phyloP scores from a whole-genome alignment of 306 rosid species.

The Begonia peltatifolia region DNA sequence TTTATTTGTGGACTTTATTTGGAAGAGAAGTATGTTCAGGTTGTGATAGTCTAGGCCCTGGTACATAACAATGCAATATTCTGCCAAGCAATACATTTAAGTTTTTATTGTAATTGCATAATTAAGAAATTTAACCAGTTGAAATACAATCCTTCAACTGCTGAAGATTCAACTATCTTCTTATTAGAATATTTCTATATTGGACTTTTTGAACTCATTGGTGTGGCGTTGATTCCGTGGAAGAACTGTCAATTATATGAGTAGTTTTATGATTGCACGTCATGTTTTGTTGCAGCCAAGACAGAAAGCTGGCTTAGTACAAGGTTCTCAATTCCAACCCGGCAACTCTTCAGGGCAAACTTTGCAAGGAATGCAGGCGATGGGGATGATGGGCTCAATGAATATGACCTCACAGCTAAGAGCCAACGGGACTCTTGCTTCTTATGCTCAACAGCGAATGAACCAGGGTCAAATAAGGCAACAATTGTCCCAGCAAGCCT shows the following conservation, averaged over 20 bases:
- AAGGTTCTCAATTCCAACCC: constrained; percentile 57
- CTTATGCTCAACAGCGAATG: constrained; percentile 60
- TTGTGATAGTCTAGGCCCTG: neutral
- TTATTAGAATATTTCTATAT: no score
- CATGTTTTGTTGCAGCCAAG: constrained; percentile 55
- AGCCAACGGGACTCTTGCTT: constrained; percentile 41
- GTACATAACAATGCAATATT: neutral
- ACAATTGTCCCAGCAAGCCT: constrained; percentile 61
- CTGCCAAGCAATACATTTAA: no score
- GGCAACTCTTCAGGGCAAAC: constrained; percentile 66
- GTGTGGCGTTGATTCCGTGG: neutral
- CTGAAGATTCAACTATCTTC: no score
- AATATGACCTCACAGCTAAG: constrained; percentile 60
- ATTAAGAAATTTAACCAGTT: no score
- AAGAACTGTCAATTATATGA: no score
- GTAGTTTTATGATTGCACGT: neutral
- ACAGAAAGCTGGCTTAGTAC: constrained; percentile 68
- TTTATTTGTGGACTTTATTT: neutral
- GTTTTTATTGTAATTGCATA: no score
- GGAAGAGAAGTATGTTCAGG: neutral
- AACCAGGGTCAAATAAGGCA: constrained; percentile 68
- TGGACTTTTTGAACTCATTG: neutral
- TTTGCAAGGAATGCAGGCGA: constrained; percentile 78
- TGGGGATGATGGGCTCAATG: constrained; percentile 63
- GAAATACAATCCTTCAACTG: no score